Evolutionary conservation across 306 rosid species (phyloP).

Genomic region (Gynostemma pentaphyllum): DNA sequence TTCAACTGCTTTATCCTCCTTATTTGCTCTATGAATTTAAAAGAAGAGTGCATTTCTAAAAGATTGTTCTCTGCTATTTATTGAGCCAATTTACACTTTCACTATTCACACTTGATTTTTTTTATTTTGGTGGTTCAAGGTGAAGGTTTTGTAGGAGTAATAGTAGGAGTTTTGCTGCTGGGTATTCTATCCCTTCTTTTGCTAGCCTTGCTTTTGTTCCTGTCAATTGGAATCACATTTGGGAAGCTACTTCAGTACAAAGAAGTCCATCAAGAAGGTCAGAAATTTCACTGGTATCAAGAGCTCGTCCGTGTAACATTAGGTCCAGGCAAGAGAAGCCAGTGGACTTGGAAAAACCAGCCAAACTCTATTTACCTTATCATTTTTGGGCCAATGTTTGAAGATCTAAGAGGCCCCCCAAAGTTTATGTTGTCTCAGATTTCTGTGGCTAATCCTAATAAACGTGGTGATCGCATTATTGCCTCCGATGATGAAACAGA

Average conservation of each 20-base stretch:
- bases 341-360: constrained; percentile 77
- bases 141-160: constrained; percentile 35
- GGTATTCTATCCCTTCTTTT: constrained; percentile 29
- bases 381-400: constrained; percentile 69
- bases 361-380: constrained; percentile 32
- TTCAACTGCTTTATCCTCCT: not conserved
- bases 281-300: constrained; percentile 68
- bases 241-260: constrained; percentile 87
- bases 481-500: constrained; percentile 88
- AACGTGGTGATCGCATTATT: constrained; percentile 44
- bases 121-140: constrained; percentile 32
- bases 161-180: constrained; percentile 57
- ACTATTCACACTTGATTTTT: not conserved
- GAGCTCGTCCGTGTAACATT: constrained; percentile 63
- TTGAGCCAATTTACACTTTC: not conserved
- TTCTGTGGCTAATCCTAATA: constrained; percentile 27
- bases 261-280: constrained; percentile 82
- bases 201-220: constrained; percentile 61
- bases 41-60: not conserved
- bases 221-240: constrained; percentile 70
- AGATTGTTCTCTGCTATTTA: not conserved
- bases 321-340: constrained; percentile 93
- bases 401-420: constrained; percentile 92
- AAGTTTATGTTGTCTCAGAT: constrained; percentile 93
- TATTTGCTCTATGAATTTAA: not conserved